Conservation (phyloP, 306 rosid genomes). For the Leucaena leucocephala region DNA sequence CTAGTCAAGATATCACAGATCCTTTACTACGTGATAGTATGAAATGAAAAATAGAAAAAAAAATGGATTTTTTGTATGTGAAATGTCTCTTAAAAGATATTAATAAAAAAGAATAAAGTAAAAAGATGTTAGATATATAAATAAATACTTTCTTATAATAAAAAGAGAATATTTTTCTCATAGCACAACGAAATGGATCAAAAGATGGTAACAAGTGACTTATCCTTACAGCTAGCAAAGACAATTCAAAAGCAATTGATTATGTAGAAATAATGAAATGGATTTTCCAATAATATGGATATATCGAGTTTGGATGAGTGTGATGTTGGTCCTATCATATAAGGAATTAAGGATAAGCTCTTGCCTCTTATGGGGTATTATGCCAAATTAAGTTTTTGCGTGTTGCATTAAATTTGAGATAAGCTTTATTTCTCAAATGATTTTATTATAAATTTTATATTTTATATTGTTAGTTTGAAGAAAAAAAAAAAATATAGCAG, state of each 20-base stretch:
- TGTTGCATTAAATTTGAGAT: neutral
- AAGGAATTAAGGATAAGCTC: neutral
- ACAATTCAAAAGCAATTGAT: neutral
- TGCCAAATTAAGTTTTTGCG: neutral
- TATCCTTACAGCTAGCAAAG: neutral
- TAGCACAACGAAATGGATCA: neutral
- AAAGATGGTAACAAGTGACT: neutral
- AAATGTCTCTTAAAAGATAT: neutral
- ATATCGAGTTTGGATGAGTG: constrained; percentile 5
- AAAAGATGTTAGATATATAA: neutral
- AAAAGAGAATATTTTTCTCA: neutral
- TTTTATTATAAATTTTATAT: neutral
- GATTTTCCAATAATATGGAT: neutral
- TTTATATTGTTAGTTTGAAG: no score
- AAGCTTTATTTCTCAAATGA: neutral
- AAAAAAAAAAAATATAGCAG: neutral
- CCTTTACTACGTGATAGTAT: neutral
- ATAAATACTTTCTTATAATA: neutral
- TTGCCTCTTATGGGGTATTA: neutral
- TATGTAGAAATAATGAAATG: neutral
- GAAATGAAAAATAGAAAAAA: no score
- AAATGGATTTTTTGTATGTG: neutral
- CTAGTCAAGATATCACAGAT: constrained; percentile 19
- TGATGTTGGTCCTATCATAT: neutral
- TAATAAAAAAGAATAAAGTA: neutral